Base-by-base conservation (phyloP, 495 filamentous ascomycete genomes). In the Hyaloscypha variabilis region DNA sequence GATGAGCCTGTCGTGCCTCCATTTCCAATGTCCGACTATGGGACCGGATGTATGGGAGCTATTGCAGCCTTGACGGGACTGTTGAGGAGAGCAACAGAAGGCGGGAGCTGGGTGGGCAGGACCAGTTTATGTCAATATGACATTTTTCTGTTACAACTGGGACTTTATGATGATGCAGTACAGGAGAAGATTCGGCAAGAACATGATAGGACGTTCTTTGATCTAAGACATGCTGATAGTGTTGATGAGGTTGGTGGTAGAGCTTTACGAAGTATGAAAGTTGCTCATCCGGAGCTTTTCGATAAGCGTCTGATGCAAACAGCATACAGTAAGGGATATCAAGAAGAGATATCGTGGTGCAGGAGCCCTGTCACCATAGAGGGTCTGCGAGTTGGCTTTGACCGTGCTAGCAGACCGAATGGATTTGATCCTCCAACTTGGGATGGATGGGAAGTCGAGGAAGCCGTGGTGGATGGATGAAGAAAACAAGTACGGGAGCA, bases 1-100 rank as follows among this genome's bases (percentile, higher is more conserved):
- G 70, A 82, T 13, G 86, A 87, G 66, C 90, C 90, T 3, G 84
- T 92, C n/a, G 85, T 92, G 0, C 91, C 90, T 55, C 90, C 90
- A 0, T 93, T 92, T 75, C 91, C 90, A 25, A 92, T 91, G 79
- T 91, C 87, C 42, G 91, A 93, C 76, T 93, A 94, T 74, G 87
- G 90, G 30, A 91, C 90, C 2, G 90, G 85, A 72, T 67, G 84
- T 52, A 70, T 90, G 76, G 88, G 88, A 24, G 83, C 83, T 29
- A 82, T 89, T 65, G 86, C 87, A 29, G 88, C 87, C 5, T 77
- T 91, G 53, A 79, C 79, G 0, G 88, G 87, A 28, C 81, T 92
- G 19, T 87, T 82, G 65, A 78, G 82, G 62, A 85, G 88, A 26
- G 86, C 87, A 3, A 85, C 78, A 31, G 68, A 79, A 55, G 88